phyloP scores from a whole-genome alignment of 352 stramenopile species.

The Pelagophyceae sp. region DNA sequence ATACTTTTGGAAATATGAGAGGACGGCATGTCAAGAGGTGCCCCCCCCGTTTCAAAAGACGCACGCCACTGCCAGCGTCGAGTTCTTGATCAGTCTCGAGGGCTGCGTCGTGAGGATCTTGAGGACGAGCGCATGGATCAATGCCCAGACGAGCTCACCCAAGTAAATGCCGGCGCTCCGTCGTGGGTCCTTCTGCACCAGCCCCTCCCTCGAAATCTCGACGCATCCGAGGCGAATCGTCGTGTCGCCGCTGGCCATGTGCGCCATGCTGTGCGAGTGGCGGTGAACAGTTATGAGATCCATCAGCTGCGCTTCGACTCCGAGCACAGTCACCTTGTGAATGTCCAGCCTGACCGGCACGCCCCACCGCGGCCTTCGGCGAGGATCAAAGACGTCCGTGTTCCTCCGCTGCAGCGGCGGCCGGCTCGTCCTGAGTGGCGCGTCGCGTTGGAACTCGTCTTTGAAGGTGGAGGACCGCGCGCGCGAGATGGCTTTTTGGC shows the following conservation, averaged over 20 bases:
- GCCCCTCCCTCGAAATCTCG: not conserved
- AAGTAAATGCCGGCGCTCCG: not conserved
- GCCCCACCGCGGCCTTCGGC: conserved; percentile 1
- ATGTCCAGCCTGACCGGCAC: not conserved
- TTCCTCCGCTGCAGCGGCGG: not conserved
- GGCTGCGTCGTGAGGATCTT: not conserved
- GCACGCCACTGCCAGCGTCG: not conserved
- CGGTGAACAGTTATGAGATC: not conserved
- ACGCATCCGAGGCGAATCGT: not conserved
- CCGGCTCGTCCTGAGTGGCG: too few relatives aligned
- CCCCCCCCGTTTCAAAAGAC: too few relatives aligned
- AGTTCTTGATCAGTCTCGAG: not conserved
- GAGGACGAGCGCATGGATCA: not conserved
- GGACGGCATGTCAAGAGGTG: too few relatives aligned
- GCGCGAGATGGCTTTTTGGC: too few relatives aligned
- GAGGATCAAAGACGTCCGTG: not conserved
- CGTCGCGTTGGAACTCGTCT: too few relatives aligned
- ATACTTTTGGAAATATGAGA: too few relatives aligned
- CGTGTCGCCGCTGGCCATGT: not conserved
- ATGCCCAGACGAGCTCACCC: not conserved
- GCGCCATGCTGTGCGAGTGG: not conserved
- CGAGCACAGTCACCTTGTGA: not conserved
- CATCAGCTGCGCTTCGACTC: not conserved
- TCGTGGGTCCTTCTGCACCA: not conserved
- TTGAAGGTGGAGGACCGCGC: too few relatives aligned